Conservation (phyloP, 2,329 filamentous ascomycete genomes). For the Paecilomyces dactylethromorphus region DNA sequence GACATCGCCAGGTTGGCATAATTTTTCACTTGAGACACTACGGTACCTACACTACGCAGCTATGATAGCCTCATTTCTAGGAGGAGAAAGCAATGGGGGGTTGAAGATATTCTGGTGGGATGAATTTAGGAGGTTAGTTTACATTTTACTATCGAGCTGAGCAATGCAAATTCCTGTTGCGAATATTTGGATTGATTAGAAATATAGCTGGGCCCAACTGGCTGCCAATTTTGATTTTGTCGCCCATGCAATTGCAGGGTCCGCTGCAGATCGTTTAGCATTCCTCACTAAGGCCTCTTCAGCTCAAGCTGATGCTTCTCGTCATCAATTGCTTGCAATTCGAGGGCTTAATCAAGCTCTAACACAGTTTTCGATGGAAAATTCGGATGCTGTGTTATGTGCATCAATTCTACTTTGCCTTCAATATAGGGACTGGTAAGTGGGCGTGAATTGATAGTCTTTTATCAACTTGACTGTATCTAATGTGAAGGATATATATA, state of each 20-base stretch:
- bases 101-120: neutral
- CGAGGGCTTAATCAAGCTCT: neutral
- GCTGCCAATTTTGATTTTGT: neutral
- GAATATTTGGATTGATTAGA: neutral
- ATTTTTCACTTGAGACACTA: neutral
- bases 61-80: neutral
- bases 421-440: neutral
- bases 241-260: neutral
- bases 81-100: neutral
- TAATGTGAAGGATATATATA: neutral
- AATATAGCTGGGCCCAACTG: neutral
- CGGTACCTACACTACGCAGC: neutral
- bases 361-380: neutral
- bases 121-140: neutral
- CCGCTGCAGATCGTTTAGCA: neutral
- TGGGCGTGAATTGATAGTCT: neutral
- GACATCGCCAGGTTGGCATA: neutral
- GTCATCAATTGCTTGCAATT: neutral
- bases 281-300: neutral
- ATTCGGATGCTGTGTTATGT: neutral
- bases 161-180: neutral
- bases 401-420: neutral
- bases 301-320: neutral
- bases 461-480: neutral
- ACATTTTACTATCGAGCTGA: neutral